A percentile compares a stretch with the other conserved stretches of the same genome.
Evolutionary conservation across 2,329 filamentous ascomycete genomes (phyloP).

Genomic region (Proliferodiscus dingleyae): DNA sequence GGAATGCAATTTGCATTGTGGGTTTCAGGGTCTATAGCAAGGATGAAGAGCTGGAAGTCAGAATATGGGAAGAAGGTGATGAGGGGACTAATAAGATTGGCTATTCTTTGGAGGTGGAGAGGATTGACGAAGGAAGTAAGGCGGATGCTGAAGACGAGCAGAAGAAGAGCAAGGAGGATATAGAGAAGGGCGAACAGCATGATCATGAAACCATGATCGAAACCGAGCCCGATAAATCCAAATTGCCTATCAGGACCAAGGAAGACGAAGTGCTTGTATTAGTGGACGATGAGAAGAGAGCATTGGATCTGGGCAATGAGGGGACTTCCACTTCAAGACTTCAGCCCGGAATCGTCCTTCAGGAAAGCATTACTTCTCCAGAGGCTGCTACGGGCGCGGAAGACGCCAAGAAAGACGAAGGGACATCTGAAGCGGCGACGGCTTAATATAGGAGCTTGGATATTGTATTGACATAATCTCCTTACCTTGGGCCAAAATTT

Average conservation of each 20-base stretch:
- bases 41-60: constrained; percentile 36
- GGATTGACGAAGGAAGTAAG: constrained; percentile 14
- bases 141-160: constrained; percentile 21
- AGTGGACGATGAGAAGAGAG: not conserved
- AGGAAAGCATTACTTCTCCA: not conserved
- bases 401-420: not conserved
- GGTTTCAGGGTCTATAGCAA: constrained; percentile 39
- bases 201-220: constrained; percentile 1
- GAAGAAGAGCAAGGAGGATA: not conserved
- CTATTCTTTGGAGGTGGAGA: not conserved
- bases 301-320: not conserved
- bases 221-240: not conserved
- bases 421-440: no score
- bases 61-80: constrained; percentile 18
- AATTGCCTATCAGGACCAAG: constrained; percentile 5
- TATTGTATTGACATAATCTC: no score
- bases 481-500: no score
- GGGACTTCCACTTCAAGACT: not conserved
- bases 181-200: not conserved
- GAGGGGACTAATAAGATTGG: constrained; percentile 8
- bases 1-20: constrained; percentile 40
- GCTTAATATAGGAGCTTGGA: no score
- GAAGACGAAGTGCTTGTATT: constrained; percentile 8
- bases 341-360: no score
- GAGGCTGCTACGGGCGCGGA: no score